These are phyloP conservation scores for Ophiosphaerella herpotricha DNA, from an alignment of 2,329 filamentous ascomycete genomes.

Conservation along the genomic window DNA sequence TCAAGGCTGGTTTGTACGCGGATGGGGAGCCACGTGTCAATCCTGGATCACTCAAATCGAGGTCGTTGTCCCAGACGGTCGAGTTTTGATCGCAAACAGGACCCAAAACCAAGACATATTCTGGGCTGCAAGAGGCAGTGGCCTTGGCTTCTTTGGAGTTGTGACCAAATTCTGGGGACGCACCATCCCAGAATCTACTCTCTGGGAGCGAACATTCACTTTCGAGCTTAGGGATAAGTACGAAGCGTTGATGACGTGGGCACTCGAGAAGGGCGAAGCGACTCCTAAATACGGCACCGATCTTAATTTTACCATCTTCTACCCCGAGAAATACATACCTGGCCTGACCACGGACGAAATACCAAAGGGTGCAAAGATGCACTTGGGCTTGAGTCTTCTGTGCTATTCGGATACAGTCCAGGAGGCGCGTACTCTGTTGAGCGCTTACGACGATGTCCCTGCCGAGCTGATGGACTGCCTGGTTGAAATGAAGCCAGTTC, in stretches of 20 bases:
- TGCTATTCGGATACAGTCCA: not conserved
- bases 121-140: conserved; percentile 45
- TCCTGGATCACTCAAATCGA: conserved; percentile 31
- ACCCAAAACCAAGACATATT: conserved; percentile 41
- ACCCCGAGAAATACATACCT: not conserved
- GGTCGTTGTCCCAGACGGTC: conserved; percentile 41
- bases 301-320: not conserved
- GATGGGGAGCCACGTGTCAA: conserved; percentile 29
- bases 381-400: not conserved
- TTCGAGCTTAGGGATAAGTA: conserved; percentile 4
- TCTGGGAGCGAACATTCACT: not conserved
- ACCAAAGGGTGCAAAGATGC: not conserved
- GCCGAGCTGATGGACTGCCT: not conserved
- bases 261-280: conserved; percentile 1
- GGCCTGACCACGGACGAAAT: not conserved
- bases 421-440: not conserved
- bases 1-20: conserved; percentile 33
- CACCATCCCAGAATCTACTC: conserved; percentile 10
- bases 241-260: conserved; percentile 9
- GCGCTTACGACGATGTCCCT: not conserved
- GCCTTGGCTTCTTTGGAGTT: conserved; percentile 32
- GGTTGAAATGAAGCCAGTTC: not conserved
- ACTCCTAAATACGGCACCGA: not conserved
- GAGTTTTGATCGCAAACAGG: conserved; percentile 24
- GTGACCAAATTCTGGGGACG: conserved; percentile 18